A percentile compares a stretch with the other conserved stretches of the same genome.
These are phyloP conservation scores for Acacia crassicarpa DNA, from an alignment of 306 rosid species.

Conservation along the genomic window DNA sequence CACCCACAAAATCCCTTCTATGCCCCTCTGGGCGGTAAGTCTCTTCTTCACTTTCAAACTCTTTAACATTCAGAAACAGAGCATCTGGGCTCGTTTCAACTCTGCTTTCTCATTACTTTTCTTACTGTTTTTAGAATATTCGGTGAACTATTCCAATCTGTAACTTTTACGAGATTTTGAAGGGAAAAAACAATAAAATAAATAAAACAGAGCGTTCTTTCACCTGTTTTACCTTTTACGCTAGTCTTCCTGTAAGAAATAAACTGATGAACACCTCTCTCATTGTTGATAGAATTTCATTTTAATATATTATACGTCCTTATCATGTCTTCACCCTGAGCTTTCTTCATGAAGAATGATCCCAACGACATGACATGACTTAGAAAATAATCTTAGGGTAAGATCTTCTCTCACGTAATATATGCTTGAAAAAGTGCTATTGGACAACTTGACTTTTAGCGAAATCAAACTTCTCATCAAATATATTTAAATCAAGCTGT, in stretches of 20 bases:
- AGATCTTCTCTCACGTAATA: not conserved
- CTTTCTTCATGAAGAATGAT: not conserved
- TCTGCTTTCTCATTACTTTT: not conserved
- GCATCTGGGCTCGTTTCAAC: not conserved
- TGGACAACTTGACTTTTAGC: not conserved
- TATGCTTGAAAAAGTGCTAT: not conserved
- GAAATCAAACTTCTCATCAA: not conserved
- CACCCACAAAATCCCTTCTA: constrained; percentile 48
- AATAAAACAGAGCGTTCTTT: not conserved
- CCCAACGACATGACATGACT: not conserved
- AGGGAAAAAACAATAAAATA: not conserved
- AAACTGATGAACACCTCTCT: not conserved
- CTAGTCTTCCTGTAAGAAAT: not conserved
- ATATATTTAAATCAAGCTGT: not conserved
- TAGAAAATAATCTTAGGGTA: not conserved
- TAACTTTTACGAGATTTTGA: not conserved
- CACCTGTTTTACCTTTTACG: not conserved
- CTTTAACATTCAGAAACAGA: not conserved
- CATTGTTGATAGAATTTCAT: not conserved
- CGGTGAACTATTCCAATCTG: not conserved
- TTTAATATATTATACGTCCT: not conserved
- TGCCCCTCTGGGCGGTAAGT: constrained; percentile 79
- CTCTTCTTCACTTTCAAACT: not conserved
- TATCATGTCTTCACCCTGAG: not conserved
- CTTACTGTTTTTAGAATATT: not conserved